Percentiles rank a stretch among this genome's conserved stretches.
These are phyloP conservation scores for Teratosphaeriaceae sp. DNA, from an alignment of 2,329 filamentous ascomycete genomes.

Conservation along the genomic window DNA sequence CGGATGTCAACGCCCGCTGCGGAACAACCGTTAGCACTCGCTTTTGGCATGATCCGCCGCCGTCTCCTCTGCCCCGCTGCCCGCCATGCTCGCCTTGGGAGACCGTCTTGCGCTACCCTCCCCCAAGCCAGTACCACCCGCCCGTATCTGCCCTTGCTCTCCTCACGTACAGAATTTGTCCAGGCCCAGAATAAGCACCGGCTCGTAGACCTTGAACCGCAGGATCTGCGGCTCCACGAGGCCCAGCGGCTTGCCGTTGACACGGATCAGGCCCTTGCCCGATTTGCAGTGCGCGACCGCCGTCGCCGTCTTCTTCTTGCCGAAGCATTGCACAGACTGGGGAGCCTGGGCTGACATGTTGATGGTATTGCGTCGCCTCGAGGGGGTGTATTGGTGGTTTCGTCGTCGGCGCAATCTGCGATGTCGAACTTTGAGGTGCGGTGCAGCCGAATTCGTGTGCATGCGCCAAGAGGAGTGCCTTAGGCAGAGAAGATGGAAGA, in stretches of 20 bases:
- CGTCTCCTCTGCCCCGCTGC: conserved; percentile 6
- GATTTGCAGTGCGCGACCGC: conserved; percentile 93
- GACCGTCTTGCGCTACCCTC: conserved; percentile 1
- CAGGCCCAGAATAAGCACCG: conserved; percentile 89
- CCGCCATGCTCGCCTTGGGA: conserved; percentile 7
- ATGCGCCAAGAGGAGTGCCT: too few species aligned
- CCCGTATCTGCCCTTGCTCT: conserved; percentile 1
- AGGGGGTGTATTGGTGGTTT: not conserved
- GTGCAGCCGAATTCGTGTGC: too few species aligned
- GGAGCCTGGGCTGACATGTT: conserved; percentile 70
- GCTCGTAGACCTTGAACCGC: conserved; percentile 99
- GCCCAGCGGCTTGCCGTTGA: conserved; percentile 93
- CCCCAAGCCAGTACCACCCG: conserved; percentile 1
- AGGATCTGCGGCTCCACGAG: conserved; percentile 95
- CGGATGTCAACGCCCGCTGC: conserved; percentile 86
- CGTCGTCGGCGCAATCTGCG: not conserved
- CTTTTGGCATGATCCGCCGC: conserved; percentile 8
- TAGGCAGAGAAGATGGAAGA: too few species aligned
- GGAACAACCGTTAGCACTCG: conserved; percentile 16
- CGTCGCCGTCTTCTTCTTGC: conserved; percentile 65
- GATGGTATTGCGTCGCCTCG: conserved; percentile 10
- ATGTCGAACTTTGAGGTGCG: not conserved
- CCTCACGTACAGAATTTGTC: conserved; percentile 75
- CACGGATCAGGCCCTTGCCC: conserved; percentile 90
- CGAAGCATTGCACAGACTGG: conserved; percentile 78